These are phyloP conservation scores for Camelina neglecta DNA, from an alignment of 345 rosid species.

Conservation along the genomic window DNA sequence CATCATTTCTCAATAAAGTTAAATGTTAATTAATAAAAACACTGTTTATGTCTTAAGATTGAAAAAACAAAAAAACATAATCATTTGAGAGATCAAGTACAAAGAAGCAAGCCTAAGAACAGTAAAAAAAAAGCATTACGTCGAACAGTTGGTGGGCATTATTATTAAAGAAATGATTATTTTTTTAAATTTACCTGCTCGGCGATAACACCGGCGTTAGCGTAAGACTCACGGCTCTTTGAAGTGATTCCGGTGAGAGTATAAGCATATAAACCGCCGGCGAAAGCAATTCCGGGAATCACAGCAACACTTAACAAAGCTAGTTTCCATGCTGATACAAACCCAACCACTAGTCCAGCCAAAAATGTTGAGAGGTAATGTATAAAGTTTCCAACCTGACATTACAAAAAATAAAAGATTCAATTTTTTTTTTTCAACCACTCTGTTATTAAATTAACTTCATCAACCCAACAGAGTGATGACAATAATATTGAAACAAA, in stretches of 20 bases:
- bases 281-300: slow-evolving; percentile 98
- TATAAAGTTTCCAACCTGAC: slow-evolving; percentile 94
- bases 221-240: slow-evolving; percentile 96
- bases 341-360: slow-evolving; percentile 98
- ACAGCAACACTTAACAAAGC: slow-evolving; percentile 95
- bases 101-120: slow-evolving; percentile 44
- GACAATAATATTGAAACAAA: slow-evolving; percentile 10
- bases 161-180: neutral
- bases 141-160: slow-evolving; percentile 34
- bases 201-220: slow-evolving; percentile 93
- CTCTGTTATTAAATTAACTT: slow-evolving; percentile 7
- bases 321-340: slow-evolving; percentile 98
- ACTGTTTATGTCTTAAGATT: slow-evolving; percentile 35
- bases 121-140: slow-evolving; percentile 20
- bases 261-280: slow-evolving; percentile 97
- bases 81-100: slow-evolving; percentile 42
- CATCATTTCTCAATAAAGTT: neutral
- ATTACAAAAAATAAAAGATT: neutral
- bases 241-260: slow-evolving; percentile 98
- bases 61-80: slow-evolving; percentile 21
- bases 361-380: slow-evolving; percentile 95
- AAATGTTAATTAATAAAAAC: slow-evolving; percentile 15
- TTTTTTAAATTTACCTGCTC: slow-evolving; percentile 76
- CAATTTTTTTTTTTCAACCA: neutral
- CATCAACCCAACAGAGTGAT: slow-evolving; percentile 14